Conservation (phyloP, 129 eudicot genomes). For the Chrysanthemum seticuspe region DNA sequence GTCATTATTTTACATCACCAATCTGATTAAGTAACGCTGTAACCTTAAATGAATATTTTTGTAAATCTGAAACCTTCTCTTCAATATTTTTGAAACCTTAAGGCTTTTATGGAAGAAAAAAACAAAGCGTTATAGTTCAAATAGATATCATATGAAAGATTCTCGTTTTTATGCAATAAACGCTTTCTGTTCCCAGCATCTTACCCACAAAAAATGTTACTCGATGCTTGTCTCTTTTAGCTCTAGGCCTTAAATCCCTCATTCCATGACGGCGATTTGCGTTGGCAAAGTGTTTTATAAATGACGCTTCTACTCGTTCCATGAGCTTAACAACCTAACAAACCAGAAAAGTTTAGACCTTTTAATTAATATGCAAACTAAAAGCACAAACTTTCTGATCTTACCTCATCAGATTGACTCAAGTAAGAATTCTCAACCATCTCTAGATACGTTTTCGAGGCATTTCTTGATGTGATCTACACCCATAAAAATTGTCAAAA, state of each 20-base stretch:
- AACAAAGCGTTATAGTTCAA: neutral
- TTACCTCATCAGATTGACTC: conserved; percentile 66
- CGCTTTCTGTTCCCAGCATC: neutral
- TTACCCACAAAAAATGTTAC: conserved; percentile 57
- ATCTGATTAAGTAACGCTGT: neutral
- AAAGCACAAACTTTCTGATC: neutral
- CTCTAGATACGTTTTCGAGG: conserved; percentile 53
- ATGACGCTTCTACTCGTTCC: conserved; percentile 54
- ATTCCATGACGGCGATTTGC: conserved; percentile 64
- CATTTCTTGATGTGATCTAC: conserved; percentile 64
- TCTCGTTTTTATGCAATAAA: neutral
- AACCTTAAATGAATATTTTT: neutral
- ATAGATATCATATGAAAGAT: neutral
- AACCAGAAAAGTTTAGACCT: neutral
- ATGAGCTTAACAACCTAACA: conserved; percentile 49
- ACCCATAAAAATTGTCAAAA: conserved; percentile 15
- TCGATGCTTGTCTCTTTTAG: conserved; percentile 55
- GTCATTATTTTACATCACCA: neutral
- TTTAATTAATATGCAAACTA: conserved; percentile 4
- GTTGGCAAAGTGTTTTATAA: conserved; percentile 59
- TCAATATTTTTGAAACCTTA: neutral
- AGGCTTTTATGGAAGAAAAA: neutral
- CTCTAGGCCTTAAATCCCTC: conserved; percentile 41
- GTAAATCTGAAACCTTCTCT: neutral
- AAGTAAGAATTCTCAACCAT: conserved; percentile 67